Conservation (phyloP, 1,139 yeast genomes). For the Pichia sp. region DNA sequence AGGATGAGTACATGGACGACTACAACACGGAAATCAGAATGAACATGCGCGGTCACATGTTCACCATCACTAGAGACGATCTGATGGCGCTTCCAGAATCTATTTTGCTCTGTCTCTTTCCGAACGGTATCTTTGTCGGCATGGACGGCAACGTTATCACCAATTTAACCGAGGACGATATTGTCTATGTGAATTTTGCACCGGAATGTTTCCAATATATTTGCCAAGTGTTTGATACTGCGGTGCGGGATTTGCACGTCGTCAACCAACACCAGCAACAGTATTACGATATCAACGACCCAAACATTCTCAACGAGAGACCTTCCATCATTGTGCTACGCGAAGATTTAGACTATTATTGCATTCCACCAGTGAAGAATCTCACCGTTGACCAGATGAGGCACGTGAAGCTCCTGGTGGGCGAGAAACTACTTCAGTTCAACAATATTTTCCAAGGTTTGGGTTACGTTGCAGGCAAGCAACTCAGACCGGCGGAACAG, state of each 20-base stretch:
- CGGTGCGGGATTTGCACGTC: conserved; percentile 33
- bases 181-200: conserved; percentile 76
- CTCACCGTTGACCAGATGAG: conserved; percentile 47
- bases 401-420: conserved; percentile 63
- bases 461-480: conserved; percentile 37
- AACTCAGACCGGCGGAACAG: conserved; percentile 86
- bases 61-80: conserved; percentile 78
- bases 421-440: conserved; percentile 50
- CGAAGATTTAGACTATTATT: conserved; percentile 91
- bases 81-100: conserved; percentile 89
- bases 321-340: conserved; percentile 91
- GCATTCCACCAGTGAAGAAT: conserved; percentile 66
- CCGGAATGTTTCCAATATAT: conserved; percentile 84
- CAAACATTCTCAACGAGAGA: conserved; percentile 61
- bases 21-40: conserved; percentile 58
- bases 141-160: conserved; percentile 67
- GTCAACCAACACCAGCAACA: conserved; percentile 25
- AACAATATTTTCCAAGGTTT: conserved; percentile 70
- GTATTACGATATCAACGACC: conserved; percentile 33
- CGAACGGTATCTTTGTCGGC: conserved; percentile 84
- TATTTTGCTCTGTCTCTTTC: conserved; percentile 75
- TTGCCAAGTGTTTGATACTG: conserved; percentile 47
- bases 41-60: conserved; percentile 56
- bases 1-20: conserved; percentile 36
- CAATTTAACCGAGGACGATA: conserved; percentile 67